Conservation (phyloP, 768 basidiomycete genomes). For the Lentinula boryana region DNA sequence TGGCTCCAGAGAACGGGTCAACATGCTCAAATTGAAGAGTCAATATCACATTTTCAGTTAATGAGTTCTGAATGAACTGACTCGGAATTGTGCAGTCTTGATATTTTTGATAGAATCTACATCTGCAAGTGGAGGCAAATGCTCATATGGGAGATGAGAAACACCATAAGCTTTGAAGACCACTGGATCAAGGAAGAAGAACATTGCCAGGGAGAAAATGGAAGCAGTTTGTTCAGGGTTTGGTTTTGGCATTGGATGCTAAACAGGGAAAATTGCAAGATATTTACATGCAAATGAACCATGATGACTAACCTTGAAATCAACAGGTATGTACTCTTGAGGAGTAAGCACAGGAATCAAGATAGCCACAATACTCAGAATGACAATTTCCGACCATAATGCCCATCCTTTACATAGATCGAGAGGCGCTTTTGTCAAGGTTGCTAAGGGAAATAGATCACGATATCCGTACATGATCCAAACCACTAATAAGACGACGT, state of each 20-base stretch:
- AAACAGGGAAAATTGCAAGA: background rate
- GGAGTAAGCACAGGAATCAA: constrained; percentile 38
- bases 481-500: background rate
- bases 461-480: constrained; percentile 14
- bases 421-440: constrained; percentile 30
- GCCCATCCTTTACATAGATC: constrained; percentile 30
- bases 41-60: no score
- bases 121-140: constrained; percentile 50
- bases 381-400: constrained; percentile 35
- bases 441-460: constrained; percentile 38
- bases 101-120: constrained; percentile 37
- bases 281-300: background rate
- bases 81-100: background rate
- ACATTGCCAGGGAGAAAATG: constrained; percentile 24
- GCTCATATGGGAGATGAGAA: constrained; percentile 19
- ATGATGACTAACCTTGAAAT: constrained; percentile 24
- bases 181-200: constrained; percentile 18
- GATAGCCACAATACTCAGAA: constrained; percentile 31
- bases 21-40: constrained; percentile 15
- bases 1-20: constrained; percentile 33
- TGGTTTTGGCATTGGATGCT: constrained; percentile 5
- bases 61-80: background rate
- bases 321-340: constrained; percentile 35
- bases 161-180: constrained; percentile 4
- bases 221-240: constrained; percentile 31